Evolutionary conservation across 1,284 basidiomycete species (phyloP).

Genomic region (Fomitopsis palustris): DNA sequence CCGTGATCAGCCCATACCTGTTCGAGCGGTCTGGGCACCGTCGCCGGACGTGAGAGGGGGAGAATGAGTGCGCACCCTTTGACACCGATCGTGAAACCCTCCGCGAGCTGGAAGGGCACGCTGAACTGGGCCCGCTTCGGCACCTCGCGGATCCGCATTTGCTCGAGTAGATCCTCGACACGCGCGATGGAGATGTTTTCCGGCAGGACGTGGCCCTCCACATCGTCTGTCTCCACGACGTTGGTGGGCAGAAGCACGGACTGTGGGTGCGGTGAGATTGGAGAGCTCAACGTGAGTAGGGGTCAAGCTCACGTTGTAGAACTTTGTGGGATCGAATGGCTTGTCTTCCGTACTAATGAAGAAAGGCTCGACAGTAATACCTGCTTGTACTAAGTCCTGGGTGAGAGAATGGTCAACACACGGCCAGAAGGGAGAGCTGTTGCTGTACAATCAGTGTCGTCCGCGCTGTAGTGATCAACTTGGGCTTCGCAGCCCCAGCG

Average conservation of each 20-base stretch:
- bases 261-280: slow-evolving; percentile 30
- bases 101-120: slow-evolving; percentile 77
- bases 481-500: slow-evolving; percentile 42
- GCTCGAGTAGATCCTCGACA: slow-evolving; percentile 75
- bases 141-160: slow-evolving; percentile 83
- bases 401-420: neutral
- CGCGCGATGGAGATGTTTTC: slow-evolving; percentile 67
- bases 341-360: slow-evolving; percentile 78
- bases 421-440: neutral
- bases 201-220: slow-evolving; percentile 42
- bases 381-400: slow-evolving; percentile 81
- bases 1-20: slow-evolving; percentile 84
- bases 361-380: slow-evolving; percentile 86
- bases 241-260: slow-evolving; percentile 58
- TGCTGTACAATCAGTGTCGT: slow-evolving; percentile 62
- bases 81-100: slow-evolving; percentile 83
- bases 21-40: neutral
- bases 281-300: neutral
- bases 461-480: slow-evolving; percentile 60
- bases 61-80: slow-evolving; percentile 66
- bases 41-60: neutral
- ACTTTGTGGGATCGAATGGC: slow-evolving; percentile 72
- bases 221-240: slow-evolving; percentile 43
- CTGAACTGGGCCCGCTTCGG: slow-evolving; percentile 88
- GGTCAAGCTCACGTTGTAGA: slow-evolving; percentile 70